Conservation (phyloP, 2,329 filamentous ascomycete genomes). For the Ascomycota sp. region DNA sequence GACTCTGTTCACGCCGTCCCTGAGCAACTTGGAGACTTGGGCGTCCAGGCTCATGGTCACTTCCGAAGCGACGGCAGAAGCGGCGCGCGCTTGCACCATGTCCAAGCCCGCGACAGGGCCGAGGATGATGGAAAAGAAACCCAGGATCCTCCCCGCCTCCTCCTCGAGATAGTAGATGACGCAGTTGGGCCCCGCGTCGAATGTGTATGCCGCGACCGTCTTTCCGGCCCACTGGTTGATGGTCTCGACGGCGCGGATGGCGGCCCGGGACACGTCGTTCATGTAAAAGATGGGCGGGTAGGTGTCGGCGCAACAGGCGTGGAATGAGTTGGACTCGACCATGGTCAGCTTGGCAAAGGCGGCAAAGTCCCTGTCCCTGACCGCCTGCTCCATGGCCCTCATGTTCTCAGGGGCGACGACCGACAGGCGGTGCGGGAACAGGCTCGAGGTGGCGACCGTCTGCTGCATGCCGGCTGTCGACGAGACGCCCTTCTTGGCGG, state of each 20-base stretch:
- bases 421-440: slow-evolving; percentile 60
- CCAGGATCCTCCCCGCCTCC: slow-evolving; percentile 52
- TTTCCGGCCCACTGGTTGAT: slow-evolving; percentile 67
- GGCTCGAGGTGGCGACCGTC: slow-evolving; percentile 74
- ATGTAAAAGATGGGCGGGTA: slow-evolving; percentile 97
- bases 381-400: slow-evolving; percentile 65
- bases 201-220: slow-evolving; percentile 81
- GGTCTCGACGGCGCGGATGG: slow-evolving; percentile 71
- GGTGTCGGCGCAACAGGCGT: slow-evolving; percentile 84
- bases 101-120: slow-evolving; percentile 52
- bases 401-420: slow-evolving; percentile 68
- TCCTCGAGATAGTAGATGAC: slow-evolving; percentile 88
- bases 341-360: slow-evolving; percentile 81
- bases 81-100: slow-evolving; percentile 30
- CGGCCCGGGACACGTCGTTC: slow-evolving; percentile 79
- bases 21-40: slow-evolving; percentile 42
- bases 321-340: slow-evolving; percentile 94
- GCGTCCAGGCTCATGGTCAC: slow-evolving; percentile 41
- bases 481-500: slow-evolving; percentile 87
- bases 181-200: slow-evolving; percentile 90
- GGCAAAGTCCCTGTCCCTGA: slow-evolving; percentile 60
- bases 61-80: too few relatives aligned
- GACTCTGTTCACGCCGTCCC: slow-evolving; percentile 66
- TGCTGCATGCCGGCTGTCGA: slow-evolving; percentile 94
- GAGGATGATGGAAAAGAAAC: slow-evolving; percentile 53